These are phyloP conservation scores for Phytophthora sojae DNA, from an alignment of 352 stramenopile genomes.

Conservation along the genomic window DNA sequence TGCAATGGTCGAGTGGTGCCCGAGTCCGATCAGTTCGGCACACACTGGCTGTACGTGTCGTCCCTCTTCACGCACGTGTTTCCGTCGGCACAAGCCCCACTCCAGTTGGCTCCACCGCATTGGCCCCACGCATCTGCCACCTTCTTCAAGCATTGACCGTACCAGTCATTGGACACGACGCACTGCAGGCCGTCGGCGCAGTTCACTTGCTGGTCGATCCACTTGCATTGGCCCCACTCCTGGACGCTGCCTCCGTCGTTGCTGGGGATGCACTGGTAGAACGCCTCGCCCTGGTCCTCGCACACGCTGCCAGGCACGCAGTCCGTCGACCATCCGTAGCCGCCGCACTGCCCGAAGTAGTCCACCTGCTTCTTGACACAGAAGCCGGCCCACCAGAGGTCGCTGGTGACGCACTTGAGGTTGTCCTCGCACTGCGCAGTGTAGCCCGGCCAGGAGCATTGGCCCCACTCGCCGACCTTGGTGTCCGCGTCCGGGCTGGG, in stretches of 20 bases:
- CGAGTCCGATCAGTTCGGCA: conserved; percentile 9
- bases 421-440: conserved; percentile 19
- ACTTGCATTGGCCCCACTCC: conserved; percentile 43
- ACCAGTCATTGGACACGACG: conserved; percentile 37
- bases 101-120: conserved; percentile 29
- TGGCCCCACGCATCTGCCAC: conserved; percentile 26
- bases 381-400: conserved; percentile 12
- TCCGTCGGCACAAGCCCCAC: conserved; percentile 19
- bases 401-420: conserved; percentile 26
- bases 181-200: conserved; percentile 34
- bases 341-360: conserved; percentile 27
- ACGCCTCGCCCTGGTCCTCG: conserved; percentile 7
- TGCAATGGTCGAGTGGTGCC: not conserved
- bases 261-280: conserved; percentile 23
- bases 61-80: conserved; percentile 33
- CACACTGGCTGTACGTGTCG: conserved; percentile 32
- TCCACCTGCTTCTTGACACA: conserved; percentile 31
- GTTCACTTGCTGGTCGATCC: conserved; percentile 16
- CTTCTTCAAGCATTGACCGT: conserved; percentile 39
- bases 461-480: conserved; percentile 27
- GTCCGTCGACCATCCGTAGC: conserved; percentile 26
- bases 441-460: conserved; percentile 26
- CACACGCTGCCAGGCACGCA: conserved; percentile 23
- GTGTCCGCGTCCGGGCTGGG: conserved; percentile 10
- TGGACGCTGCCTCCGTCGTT: conserved; percentile 11